Evolutionary conservation across 2,329 filamentous ascomycete genomes (phyloP).

Genomic region (Penicillium sp.): DNA sequence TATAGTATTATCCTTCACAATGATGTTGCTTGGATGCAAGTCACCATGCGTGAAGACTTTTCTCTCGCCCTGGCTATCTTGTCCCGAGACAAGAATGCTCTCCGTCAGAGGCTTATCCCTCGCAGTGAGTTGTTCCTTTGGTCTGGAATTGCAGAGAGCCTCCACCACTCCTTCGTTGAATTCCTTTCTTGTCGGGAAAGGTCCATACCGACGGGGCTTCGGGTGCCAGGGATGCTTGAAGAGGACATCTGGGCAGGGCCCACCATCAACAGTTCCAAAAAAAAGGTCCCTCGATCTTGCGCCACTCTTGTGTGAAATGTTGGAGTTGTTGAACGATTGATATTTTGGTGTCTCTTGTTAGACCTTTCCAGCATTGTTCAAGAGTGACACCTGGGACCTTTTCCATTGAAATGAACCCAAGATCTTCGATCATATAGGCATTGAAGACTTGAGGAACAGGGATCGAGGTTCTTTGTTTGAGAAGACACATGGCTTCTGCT

Average conservation of each 20-base stretch:
- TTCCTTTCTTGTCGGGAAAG: slow-evolving; percentile 14
- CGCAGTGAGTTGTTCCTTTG: slow-evolving; percentile 8
- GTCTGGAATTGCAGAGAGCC: slow-evolving; percentile 20
- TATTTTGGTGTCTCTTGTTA: slow-evolving; percentile 7
- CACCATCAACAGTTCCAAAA: slow-evolving; percentile 15
- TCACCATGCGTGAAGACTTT: slow-evolving; percentile 15
- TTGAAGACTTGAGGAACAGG: slow-evolving; percentile 14
- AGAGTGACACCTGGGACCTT: slow-evolving; percentile 10
- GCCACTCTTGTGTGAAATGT: slow-evolving; percentile 13
- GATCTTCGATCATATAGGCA: slow-evolving; percentile 13
- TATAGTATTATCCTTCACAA: slow-evolving; percentile 8
- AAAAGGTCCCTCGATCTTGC: slow-evolving; percentile 11
- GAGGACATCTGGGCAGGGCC: slow-evolving; percentile 14
- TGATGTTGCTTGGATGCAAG: slow-evolving; percentile 15
- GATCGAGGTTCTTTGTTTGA: slow-evolving; percentile 5
- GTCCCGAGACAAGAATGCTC: slow-evolving; percentile 9
- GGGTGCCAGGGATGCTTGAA: slow-evolving; percentile 20
- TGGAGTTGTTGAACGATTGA: slow-evolving; percentile 10
- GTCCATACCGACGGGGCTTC: slow-evolving; percentile 15
- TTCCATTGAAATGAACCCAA: slow-evolving; percentile 15
- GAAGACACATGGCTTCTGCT: slow-evolving; percentile 11
- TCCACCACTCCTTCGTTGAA: slow-evolving; percentile 21
- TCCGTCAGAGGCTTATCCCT: slow-evolving; percentile 13
- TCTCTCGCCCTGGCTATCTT: slow-evolving; percentile 6
- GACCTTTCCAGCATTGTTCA: slow-evolving; percentile 9